These are phyloP conservation scores for Backusella morwellensis DNA, from an alignment of 192 early-diverging fungal genomes.

Conservation along the genomic window DNA sequence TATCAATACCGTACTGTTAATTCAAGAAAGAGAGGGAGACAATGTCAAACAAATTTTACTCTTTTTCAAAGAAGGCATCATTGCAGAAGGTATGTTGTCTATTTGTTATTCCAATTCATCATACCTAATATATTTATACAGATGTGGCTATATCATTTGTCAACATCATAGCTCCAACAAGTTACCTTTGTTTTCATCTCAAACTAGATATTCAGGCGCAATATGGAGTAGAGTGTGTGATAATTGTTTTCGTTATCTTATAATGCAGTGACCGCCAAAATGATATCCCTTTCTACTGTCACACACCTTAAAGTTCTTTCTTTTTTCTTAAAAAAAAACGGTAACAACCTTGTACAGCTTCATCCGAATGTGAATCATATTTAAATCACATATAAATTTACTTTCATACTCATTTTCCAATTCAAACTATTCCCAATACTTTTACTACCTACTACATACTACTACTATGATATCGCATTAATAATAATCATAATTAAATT, in stretches of 20 bases:
- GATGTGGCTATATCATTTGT: constrained; percentile 28
- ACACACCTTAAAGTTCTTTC: background rate
- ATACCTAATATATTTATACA: background rate
- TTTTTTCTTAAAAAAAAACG: background rate
- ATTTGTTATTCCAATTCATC: background rate
- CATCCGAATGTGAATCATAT: background rate
- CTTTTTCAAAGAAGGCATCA: constrained; percentile 33
- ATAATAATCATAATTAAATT: background rate
- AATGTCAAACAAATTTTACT: constrained; percentile 22
- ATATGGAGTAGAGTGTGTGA: constrained; percentile 32
- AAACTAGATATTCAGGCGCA: background rate
- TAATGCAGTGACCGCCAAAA: constrained; percentile 1
- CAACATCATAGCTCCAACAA: constrained; percentile 23
- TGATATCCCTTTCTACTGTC: background rate
- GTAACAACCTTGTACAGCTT: background rate
- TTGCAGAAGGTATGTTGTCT: constrained; percentile 25
- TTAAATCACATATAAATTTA: background rate
- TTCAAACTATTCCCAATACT: background rate
- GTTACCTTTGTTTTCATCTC: constrained; percentile 19
- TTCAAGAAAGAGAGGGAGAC: background rate
- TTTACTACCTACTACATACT: background rate
- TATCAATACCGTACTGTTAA: constrained; percentile 3
- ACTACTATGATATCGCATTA: background rate
- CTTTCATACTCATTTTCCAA: background rate
- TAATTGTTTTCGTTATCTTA: constrained; percentile 20